Evolutionary conservation across 2,329 filamentous ascomycete species (phyloP).

Genomic region (Chaetoscypha palmicola): DNA sequence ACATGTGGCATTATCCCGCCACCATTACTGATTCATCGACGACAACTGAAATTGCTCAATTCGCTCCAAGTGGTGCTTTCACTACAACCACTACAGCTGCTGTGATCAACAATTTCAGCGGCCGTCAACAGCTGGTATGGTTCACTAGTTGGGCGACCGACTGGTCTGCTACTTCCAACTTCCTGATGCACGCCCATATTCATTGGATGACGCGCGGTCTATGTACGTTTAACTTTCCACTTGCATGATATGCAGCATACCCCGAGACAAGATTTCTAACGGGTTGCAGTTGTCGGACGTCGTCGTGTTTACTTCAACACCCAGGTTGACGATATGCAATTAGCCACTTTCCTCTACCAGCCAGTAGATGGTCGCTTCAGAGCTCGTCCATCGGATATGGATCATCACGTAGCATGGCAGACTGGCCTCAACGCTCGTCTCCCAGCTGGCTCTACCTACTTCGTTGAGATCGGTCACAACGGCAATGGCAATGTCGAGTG

Average conservation of each 20-base stretch:
- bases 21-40: slow-evolving; percentile 45
- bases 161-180: slow-evolving; percentile 31
- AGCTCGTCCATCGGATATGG: slow-evolving; percentile 38
- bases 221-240: background rate
- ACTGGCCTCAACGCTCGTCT: slow-evolving; percentile 34
- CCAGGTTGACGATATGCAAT: slow-evolving; percentile 47
- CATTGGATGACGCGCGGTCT: slow-evolving; percentile 17
- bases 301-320: slow-evolving; percentile 1
- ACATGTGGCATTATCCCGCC: slow-evolving; percentile 54
- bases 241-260: background rate
- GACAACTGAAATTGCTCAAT: slow-evolving; percentile 23
- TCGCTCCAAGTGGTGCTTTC: slow-evolving; percentile 34
- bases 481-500: slow-evolving; percentile 37
- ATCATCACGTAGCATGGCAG: slow-evolving; percentile 37
- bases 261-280: too few relatives aligned
- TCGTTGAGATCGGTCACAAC: slow-evolving; percentile 48
- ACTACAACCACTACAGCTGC: slow-evolving; percentile 41
- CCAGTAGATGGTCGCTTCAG: slow-evolving; percentile 38
- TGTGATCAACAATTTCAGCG: slow-evolving; percentile 51
- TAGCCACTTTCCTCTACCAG: slow-evolving; percentile 40
- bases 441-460: slow-evolving; percentile 44
- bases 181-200: slow-evolving; percentile 17
- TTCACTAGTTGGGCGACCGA: slow-evolving; percentile 43
- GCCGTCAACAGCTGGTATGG: slow-evolving; percentile 50
- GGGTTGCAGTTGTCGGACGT: slow-evolving; percentile 1